Evolutionary conservation across 495 filamentous ascomycete genomes (phyloP), one percentile per base, ranked within the genome.

Genomic region (Filosporella fistucella): DNA sequence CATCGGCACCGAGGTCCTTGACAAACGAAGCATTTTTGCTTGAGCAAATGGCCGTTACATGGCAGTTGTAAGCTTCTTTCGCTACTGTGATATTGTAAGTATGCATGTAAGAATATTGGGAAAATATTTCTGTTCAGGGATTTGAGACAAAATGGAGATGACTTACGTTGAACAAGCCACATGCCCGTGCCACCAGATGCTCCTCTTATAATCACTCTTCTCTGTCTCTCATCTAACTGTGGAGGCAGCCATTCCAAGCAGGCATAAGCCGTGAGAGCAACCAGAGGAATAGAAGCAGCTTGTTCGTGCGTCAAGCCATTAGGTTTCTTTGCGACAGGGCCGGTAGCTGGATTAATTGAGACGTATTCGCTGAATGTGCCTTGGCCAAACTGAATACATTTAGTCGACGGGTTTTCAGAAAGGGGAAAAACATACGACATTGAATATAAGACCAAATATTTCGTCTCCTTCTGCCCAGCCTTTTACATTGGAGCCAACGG

Each of bases 391-490:
- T 21, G 7, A n/a, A n/a, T n/a, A n/a, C n/a, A n/a, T n/a, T n/a
- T n/a, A n/a, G n/a, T n/a, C n/a, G n/a, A n/a, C n/a, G n/a, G n/a
- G n/a, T n/a, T n/a, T n/a, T n/a, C n/a, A n/a, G n/a, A n/a, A n/a
- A n/a, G n/a, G n/a, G n/a, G 17, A 26, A 41, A 17, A 28, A 45
- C 44, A 33, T 34, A 49, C 51, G 17, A 42, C 21, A 22, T 50
- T 21, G 26, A 54, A 40, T 16, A 68, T 33, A 21, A 64, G 48
- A n/a, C 63, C 64, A 61, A 68, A 80, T 2, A 78, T 71, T 9
- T 70, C 68, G 61, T 80, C 75, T 29, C 77, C 77, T 24, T 58
- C 49, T 28, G 67, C 68, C 58, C 76, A 68, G 7, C 54, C 42
- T 2, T 59, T 68, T 0, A 76, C 71, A 13, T 45, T 47, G n/a